Conservation (phyloP, 345 rosid genomes). For the Brassica cretica region DNA sequence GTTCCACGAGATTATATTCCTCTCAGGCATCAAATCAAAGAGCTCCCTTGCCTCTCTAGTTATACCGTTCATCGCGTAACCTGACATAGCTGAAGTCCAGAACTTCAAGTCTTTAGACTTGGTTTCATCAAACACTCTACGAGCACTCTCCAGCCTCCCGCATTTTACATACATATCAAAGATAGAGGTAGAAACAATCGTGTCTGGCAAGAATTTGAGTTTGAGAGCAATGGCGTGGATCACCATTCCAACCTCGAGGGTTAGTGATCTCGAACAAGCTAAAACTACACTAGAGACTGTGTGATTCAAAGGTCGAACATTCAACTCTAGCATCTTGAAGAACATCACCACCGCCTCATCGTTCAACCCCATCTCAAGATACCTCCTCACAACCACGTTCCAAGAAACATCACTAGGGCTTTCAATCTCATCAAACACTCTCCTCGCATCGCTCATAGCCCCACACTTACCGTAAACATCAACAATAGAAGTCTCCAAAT, state of each 20-base stretch:
- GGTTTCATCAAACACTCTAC: conserved; percentile 55
- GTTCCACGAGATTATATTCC: conserved; percentile 78
- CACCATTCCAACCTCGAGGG: conserved; percentile 61
- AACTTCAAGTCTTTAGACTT: conserved; percentile 55
- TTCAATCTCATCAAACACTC: conserved; percentile 69
- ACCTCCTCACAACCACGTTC: conserved; percentile 84
- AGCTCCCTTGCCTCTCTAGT: conserved; percentile 66
- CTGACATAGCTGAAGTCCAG: conserved; percentile 76
- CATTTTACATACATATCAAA: conserved; percentile 73
- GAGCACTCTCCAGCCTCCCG: conserved; percentile 59
- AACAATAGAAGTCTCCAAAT: conserved; percentile 74
- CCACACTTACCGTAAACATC: conserved; percentile 78
- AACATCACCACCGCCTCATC: conserved; percentile 66
- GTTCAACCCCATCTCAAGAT: conserved; percentile 63
- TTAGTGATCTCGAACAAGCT: conserved; percentile 64
- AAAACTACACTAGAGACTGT: conserved; percentile 69
- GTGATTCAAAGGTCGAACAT: conserved; percentile 58
- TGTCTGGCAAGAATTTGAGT: conserved; percentile 46
- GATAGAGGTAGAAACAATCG: conserved; percentile 63
- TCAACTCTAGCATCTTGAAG: conserved; percentile 51
- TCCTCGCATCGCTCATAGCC: conserved; percentile 64
- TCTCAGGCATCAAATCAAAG: conserved; percentile 74
- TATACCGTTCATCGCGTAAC: conserved; percentile 63
- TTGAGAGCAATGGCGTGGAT: conserved; percentile 65
- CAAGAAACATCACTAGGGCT: conserved; percentile 71